Conservation (phyloP, 148 eudicot species). For the Camellia sinensis region DNA sequence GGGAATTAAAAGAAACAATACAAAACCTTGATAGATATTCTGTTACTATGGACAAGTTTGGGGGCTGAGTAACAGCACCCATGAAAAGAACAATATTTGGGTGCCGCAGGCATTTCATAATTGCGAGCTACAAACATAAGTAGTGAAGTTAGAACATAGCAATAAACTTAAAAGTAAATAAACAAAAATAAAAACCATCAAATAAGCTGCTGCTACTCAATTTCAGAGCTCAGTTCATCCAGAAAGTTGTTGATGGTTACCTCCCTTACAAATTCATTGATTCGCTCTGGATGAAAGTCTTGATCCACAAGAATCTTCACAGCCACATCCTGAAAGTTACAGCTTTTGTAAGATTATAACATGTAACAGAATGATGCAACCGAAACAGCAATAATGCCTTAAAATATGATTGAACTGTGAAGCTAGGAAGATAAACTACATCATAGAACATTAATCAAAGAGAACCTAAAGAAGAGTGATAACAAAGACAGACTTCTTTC, state of each 20-base stretch:
- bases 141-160: constrained; percentile 12
- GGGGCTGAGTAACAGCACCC: constrained; percentile 97
- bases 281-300: constrained; percentile 77
- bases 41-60: constrained; percentile 94
- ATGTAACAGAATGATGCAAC: background rate
- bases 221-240: constrained; percentile 6
- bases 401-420: background rate
- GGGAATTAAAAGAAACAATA: constrained; percentile 12
- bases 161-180: background rate
- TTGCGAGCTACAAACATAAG: constrained; percentile 60
- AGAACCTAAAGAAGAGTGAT: background rate
- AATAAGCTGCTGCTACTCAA: constrained; percentile 3
- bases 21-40: constrained; percentile 85
- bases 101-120: constrained; percentile 90
- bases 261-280: constrained; percentile 82
- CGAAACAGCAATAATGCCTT: background rate
- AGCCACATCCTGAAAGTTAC: constrained; percentile 79
- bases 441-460: background rate
- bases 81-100: constrained; percentile 97
- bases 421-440: background rate
- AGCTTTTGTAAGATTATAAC: no score
- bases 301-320: constrained; percentile 96
- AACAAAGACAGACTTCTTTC: background rate
- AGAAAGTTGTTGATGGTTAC: constrained; percentile 29
- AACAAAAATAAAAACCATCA: background rate